Evolutionary conservation across 192 early-diverging fungal species (phyloP).

Genomic region (Podochytrium sp.): DNA sequence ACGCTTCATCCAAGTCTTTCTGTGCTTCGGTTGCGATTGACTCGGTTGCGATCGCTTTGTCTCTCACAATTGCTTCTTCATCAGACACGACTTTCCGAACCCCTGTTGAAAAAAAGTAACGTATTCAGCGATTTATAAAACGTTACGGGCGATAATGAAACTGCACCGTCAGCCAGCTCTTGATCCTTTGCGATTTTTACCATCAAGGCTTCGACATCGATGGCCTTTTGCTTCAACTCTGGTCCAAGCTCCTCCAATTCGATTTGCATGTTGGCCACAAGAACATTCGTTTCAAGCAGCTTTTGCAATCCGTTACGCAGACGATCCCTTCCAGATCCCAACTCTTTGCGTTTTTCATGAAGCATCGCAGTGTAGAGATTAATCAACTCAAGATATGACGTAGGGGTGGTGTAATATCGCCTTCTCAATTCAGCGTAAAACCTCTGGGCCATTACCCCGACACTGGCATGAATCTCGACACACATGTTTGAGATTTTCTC

Average conservation of each 20-base stretch:
- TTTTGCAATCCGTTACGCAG: slow-evolving; percentile 60
- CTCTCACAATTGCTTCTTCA: slow-evolving; percentile 60
- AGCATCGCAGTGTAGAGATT: slow-evolving; percentile 62
- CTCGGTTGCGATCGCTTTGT: slow-evolving; percentile 58
- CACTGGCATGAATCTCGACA: slow-evolving; percentile 62
- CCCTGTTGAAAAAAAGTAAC: no score
- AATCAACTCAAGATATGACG: slow-evolving; percentile 64
- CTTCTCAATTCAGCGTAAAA: slow-evolving; percentile 56
- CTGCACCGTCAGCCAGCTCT: slow-evolving; percentile 66
- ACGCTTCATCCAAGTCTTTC: slow-evolving; percentile 59
- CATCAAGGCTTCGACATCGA: slow-evolving; percentile 60
- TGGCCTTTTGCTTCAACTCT: slow-evolving; percentile 55
- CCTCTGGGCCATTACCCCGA: slow-evolving; percentile 51
- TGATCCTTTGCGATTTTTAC: slow-evolving; percentile 68
- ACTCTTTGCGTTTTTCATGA: slow-evolving; percentile 63
- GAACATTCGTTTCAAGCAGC: slow-evolving; percentile 58
- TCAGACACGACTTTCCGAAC: slow-evolving; percentile 62
- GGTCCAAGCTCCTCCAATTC: slow-evolving; percentile 61
- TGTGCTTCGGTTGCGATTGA: slow-evolving; percentile 64
- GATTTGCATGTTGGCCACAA: slow-evolving; percentile 65
- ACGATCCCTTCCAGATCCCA: slow-evolving; percentile 51
- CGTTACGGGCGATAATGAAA: no score
- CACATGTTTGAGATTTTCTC: slow-evolving; percentile 63
- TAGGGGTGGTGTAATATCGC: slow-evolving; percentile 64
- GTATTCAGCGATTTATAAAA: no score